Conservation (phyloP, 1,284 basidiomycete genomes). For the Ganoderma leucocontextum region DNA sequence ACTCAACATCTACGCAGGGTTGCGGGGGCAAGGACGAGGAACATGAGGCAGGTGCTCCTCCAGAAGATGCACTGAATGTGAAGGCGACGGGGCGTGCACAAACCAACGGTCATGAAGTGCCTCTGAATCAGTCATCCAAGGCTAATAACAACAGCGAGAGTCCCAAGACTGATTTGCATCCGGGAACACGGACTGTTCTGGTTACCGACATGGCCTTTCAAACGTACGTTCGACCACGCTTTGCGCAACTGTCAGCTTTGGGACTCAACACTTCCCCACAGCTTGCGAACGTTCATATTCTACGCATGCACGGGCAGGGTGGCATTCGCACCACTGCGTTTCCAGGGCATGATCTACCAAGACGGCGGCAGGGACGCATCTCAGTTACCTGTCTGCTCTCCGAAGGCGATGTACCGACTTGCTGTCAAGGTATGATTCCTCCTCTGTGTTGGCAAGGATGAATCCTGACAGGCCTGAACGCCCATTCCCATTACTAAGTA, state of each 20-base stretch:
- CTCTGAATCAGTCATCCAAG: background rate
- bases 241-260: no score
- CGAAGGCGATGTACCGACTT: constrained; percentile 35
- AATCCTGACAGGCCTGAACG: no score
- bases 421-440: constrained; percentile 36
- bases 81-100: background rate
- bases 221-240: no score
- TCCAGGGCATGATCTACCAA: constrained; percentile 17
- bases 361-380: constrained; percentile 10
- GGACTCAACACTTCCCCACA: background rate
- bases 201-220: background rate
- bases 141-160: background rate
- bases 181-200: background rate
- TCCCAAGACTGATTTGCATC: background rate
- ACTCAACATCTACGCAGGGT: background rate
- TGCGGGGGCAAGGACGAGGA: background rate
- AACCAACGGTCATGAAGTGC: background rate
- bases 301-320: constrained; percentile 35
- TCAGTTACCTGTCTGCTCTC: constrained; percentile 30
- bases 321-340: constrained; percentile 34
- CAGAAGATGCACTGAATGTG: background rate
- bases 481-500: no score
- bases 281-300: constrained; percentile 26
- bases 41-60: background rate
- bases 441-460: no score